These are phyloP conservation scores for Torulaspora maleeae DNA, from an alignment of 805 yeast species.

Conservation along the genomic window DNA sequence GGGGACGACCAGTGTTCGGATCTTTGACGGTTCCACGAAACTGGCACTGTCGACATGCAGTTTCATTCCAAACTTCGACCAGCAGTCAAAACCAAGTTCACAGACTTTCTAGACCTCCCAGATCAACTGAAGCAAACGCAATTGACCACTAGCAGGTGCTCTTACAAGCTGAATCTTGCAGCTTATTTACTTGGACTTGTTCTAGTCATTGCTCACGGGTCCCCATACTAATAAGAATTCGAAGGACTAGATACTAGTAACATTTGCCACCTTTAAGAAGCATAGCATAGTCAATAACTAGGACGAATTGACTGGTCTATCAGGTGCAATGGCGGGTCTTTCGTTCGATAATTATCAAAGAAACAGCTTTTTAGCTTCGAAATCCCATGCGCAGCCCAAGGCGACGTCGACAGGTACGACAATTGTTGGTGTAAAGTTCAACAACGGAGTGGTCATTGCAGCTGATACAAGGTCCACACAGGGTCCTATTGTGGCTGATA, in stretches of 20 bases:
- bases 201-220: neutral
- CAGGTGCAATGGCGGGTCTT: conserved; percentile 68
- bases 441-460: conserved; percentile 94
- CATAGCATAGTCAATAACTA: neutral
- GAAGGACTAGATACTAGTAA: neutral
- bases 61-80: conserved; percentile 3
- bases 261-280: conserved; percentile 14
- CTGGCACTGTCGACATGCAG: conserved; percentile 10
- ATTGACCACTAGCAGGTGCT: neutral
- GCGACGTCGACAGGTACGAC: conserved; percentile 99
- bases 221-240: neutral
- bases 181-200: neutral
- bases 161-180: neutral
- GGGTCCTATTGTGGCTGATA: conserved; percentile 95
- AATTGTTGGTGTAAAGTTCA: conserved; percentile 90
- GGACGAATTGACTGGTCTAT: conserved; percentile 4
- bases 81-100: neutral
- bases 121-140: neutral
- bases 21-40: conserved; percentile 58
- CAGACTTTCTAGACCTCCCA: neutral
- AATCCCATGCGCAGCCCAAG: conserved; percentile 68
- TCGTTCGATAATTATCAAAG: conserved; percentile 92
- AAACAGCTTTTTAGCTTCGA: conserved; percentile 65
- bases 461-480: conserved; percentile 99
- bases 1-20: conserved; percentile 66